These are phyloP conservation scores for Tetracladium marchalianum DNA, from an alignment of 495 filamentous ascomycete genomes.

Conservation along the genomic window DNA sequence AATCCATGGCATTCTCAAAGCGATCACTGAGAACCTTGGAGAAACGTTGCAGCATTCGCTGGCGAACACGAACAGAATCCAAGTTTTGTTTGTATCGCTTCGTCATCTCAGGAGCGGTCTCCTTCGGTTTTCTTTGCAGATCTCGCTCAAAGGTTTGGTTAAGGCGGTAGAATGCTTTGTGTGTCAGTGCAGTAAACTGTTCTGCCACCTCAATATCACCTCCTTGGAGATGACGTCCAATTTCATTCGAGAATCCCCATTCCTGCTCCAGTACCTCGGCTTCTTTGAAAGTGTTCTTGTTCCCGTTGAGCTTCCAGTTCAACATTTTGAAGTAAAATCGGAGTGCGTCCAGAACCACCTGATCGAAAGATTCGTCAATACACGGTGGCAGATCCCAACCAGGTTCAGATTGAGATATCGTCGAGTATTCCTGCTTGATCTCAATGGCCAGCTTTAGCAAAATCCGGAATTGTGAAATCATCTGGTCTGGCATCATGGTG, in stretches of 20 bases:
- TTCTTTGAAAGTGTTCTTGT: slow-evolving; percentile 98
- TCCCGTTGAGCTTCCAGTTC: slow-evolving; percentile 92
- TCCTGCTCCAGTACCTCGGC: slow-evolving; percentile 95
- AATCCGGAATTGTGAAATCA: slow-evolving; percentile 94
- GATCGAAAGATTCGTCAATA: slow-evolving; percentile 93
- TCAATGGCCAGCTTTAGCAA: slow-evolving; percentile 80
- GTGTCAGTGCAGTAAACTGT: slow-evolving; percentile 90
- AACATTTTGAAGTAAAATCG: slow-evolving; percentile 97
- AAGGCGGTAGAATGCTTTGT: slow-evolving; percentile 77
- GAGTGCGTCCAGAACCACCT: slow-evolving; percentile 88
- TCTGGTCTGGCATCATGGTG: slow-evolving; percentile 85
- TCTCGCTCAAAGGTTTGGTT: slow-evolving; percentile 89
- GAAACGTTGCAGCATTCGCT: slow-evolving; percentile 69
- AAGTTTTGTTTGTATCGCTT: slow-evolving; percentile 91
- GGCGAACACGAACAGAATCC: slow-evolving; percentile 90
- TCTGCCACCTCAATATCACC: slow-evolving; percentile 98
- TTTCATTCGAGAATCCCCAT: slow-evolving; percentile 91
- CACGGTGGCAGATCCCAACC: slow-evolving; percentile 94
- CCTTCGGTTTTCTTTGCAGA: slow-evolving; percentile 69
- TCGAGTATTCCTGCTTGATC: slow-evolving; percentile 82
- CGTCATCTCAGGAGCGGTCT: slow-evolving; percentile 80
- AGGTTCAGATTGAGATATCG: slow-evolving; percentile 74
- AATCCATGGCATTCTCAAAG: slow-evolving; percentile 94
- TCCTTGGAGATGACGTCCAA: slow-evolving; percentile 77
- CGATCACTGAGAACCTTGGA: slow-evolving; percentile 79